Percentiles rank a stretch among this genome's conserved stretches.
Evolutionary conservation across 768 basidiomycete genomes (phyloP).

Genomic region (Suillus sp.): DNA sequence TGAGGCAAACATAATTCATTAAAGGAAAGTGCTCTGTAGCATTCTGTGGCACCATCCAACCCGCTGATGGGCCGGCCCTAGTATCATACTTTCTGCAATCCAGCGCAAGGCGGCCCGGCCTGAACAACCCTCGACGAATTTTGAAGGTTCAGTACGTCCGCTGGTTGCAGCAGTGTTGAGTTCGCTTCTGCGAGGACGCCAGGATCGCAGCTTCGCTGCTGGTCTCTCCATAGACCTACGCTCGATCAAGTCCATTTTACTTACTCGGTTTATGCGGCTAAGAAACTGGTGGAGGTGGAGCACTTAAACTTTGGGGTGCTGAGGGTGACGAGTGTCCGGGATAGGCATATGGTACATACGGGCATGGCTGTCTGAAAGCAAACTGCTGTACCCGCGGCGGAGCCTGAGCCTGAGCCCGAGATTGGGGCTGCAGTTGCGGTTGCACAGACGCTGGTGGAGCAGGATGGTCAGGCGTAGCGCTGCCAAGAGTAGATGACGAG

Average conservation of each 20-base stretch:
- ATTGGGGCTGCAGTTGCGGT: conserved; percentile 17
- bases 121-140: too few species aligned
- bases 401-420: conserved; percentile 30
- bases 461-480: conserved; percentile 23
- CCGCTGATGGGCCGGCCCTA: too few species aligned
- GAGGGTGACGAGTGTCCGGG: conserved; percentile 34
- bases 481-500: conserved; percentile 5
- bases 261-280: conserved; percentile 30
- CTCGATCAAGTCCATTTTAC: conserved; percentile 30
- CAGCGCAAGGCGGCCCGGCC: too few species aligned
- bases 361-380: conserved; percentile 31
- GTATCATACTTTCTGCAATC: too few species aligned
- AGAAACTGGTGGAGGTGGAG: conserved; percentile 20
- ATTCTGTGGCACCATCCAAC: too few species aligned
- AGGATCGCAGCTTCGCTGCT: conserved; percentile 30
- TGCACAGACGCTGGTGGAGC: conserved; percentile 22
- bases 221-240: conserved; percentile 30
- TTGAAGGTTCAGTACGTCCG: too few species aligned
- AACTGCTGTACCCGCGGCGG: conserved; percentile 21
- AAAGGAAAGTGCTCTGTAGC: too few species aligned
- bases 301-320: conserved; percentile 22
- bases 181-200: conserved; percentile 54
- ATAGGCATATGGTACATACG: conserved; percentile 41
- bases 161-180: conserved; percentile 74
- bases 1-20: too few species aligned